Evolutionary conservation across 2,329 filamentous ascomycete species (phyloP).

Genomic region (Phialemonium atrogriseum): DNA sequence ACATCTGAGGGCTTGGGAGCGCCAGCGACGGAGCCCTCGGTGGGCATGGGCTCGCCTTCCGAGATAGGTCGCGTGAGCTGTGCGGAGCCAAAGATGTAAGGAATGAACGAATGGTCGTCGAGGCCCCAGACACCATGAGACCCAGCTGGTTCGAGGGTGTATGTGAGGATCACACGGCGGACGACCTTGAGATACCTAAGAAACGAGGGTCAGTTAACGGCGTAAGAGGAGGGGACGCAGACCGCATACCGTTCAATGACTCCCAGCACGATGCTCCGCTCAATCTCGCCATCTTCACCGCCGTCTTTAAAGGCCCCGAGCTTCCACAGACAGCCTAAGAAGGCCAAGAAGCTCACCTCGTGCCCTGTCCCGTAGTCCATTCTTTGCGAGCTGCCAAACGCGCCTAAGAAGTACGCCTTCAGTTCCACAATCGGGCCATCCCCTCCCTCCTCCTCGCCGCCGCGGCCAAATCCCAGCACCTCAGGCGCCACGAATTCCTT

Average conservation of each 20-base stretch:
- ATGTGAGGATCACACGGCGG: slow-evolving; percentile 76
- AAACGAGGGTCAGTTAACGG: neutral
- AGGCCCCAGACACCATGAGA: slow-evolving; percentile 97
- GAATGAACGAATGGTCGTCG: slow-evolving; percentile 92
- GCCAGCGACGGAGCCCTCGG: slow-evolving; percentile 67
- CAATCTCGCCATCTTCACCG: slow-evolving; percentile 43
- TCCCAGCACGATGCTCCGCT: slow-evolving; percentile 73
- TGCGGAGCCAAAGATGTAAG: slow-evolving; percentile 92
- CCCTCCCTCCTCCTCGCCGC: slow-evolving; percentile 1
- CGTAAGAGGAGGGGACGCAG: neutral
- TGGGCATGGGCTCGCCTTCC: slow-evolving; percentile 54
- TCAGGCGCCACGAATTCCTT: slow-evolving; percentile 41
- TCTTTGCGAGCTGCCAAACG: slow-evolving; percentile 80
- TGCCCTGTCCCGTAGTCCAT: slow-evolving; percentile 96
- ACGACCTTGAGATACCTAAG: slow-evolving; percentile 70
- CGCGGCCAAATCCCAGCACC: slow-evolving; percentile 14
- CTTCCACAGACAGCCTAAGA: slow-evolving; percentile 86
- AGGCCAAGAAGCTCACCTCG: slow-evolving; percentile 89
- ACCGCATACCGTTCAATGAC: slow-evolving; percentile 69
- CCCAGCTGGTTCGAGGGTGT: slow-evolving; percentile 89
- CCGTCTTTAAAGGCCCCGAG: slow-evolving; percentile 63
- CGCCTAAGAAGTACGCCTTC: slow-evolving; percentile 69
- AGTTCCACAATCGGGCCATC: slow-evolving; percentile 49
- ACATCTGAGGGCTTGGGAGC: slow-evolving; percentile 67
- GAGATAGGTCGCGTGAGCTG: slow-evolving; percentile 74